phyloP scores from a whole-genome alignment of 75 land plant genomes.

The Gnetum montanum region DNA sequence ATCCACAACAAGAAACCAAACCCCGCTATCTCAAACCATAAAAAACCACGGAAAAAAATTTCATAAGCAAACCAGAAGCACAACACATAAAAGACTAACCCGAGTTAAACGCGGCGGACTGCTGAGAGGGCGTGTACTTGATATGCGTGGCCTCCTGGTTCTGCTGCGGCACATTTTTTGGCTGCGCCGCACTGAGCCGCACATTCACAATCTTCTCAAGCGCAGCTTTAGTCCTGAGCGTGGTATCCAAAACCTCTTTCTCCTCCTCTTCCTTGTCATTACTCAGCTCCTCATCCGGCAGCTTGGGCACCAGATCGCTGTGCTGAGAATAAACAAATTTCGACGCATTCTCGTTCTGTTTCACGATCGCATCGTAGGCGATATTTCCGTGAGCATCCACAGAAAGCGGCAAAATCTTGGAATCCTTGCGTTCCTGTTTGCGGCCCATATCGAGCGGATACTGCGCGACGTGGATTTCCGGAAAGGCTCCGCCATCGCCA shows the following conservation, averaged over 20 bases:
- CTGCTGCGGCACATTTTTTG: conserved; percentile 71
- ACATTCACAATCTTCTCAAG: conserved; percentile 87
- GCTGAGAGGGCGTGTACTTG: conserved; percentile 91
- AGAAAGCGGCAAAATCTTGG: conserved; percentile 59
- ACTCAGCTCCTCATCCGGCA: conserved; percentile 20
- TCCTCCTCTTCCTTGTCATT: conserved; percentile 33
- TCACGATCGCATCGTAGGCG: conserved; percentile 84
- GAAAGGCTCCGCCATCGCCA: conserved; percentile 96
- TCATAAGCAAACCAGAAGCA: no score
- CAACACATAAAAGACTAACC: no score
- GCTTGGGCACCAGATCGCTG: conserved; percentile 73
- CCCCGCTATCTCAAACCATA: no score
- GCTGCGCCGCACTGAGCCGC: conserved; percentile 88
- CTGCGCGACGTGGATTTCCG: conserved; percentile 92
- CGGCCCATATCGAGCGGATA: conserved; percentile 92
- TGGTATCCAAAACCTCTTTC: conserved; percentile 62
- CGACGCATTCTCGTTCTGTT: conserved; percentile 75
- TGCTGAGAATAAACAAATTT: conserved; percentile 89
- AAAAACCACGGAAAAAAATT: no score
- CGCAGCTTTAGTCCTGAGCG: conserved; percentile 66
- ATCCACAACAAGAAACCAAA: no score
- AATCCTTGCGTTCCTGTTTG: conserved; percentile 43
- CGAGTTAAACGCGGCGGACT: conserved; percentile 83
- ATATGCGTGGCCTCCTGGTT: conserved; percentile 55
- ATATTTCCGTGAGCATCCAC: conserved; percentile 76